Percentiles rank a stretch among this genome's conserved stretches.
These are phyloP conservation scores for Candida ipomoeae DNA, from an alignment of 805 yeast genomes.

Conservation along the genomic window DNA sequence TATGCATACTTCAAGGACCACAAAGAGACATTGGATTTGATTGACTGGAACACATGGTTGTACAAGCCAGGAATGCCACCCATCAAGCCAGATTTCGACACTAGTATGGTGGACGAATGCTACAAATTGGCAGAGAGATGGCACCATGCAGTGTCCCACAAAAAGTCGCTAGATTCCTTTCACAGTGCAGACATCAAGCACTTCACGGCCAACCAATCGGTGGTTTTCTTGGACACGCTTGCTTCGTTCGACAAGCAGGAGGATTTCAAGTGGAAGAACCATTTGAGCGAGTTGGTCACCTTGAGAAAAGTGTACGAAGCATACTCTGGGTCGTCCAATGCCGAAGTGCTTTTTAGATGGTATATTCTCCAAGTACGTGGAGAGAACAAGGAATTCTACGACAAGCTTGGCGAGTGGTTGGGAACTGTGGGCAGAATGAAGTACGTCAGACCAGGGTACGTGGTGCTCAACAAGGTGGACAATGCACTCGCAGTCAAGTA, in stretches of 20 bases:
- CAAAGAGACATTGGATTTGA: conserved; percentile 50
- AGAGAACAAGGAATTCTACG: conserved; percentile 42
- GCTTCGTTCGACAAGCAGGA: conserved; percentile 43
- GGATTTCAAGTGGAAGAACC: conserved; percentile 36
- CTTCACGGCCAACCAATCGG: conserved; percentile 73
- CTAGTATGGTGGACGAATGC: conserved; percentile 72
- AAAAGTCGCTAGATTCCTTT: conserved; percentile 32
- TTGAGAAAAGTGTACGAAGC: conserved; percentile 34
- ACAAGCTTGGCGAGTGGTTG: conserved; percentile 70
- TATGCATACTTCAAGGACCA: conserved; percentile 59
- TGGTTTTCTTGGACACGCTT: conserved; percentile 71
- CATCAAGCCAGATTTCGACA: conserved; percentile 69
- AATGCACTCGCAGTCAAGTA: conserved; percentile 61
- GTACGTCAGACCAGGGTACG: conserved; percentile 84
- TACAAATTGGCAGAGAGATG: conserved; percentile 62
- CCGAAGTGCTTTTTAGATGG: conserved; percentile 81
- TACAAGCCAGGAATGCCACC: conserved; percentile 86
- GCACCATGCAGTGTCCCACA: conserved; percentile 37
- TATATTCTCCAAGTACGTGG: conserved; percentile 62
- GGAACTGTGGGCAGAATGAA: conserved; percentile 95
- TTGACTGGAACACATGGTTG: conserved; percentile 87
- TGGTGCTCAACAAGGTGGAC: conserved; percentile 60
- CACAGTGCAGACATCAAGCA: conserved; percentile 44
- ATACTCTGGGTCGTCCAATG: conserved; percentile 57
- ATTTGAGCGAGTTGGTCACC: conserved; percentile 28